These are phyloP conservation scores for Rosa hybrid DNA, from an alignment of 331 rosid genomes.

Conservation along the genomic window DNA sequence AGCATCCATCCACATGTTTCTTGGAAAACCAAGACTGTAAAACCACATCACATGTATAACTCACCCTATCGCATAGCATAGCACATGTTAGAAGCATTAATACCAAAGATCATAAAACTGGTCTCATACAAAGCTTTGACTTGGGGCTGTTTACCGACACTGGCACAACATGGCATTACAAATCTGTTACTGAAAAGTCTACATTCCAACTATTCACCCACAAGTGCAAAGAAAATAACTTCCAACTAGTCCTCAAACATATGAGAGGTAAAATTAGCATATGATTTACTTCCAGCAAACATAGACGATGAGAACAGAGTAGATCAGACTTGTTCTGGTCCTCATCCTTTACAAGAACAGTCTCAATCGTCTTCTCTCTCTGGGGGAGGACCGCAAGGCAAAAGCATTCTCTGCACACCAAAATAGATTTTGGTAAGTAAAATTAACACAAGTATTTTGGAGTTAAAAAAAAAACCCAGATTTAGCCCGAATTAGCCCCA, in stretches of 20 bases:
- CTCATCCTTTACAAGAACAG: background rate
- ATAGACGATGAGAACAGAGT: background rate
- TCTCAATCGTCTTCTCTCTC: conserved; percentile 83
- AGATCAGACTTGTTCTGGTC: background rate
- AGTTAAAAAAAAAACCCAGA: background rate
- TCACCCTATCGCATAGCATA: background rate
- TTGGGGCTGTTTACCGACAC: background rate
- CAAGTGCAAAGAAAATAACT: background rate
- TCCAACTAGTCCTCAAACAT: background rate
- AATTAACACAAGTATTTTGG: background rate
- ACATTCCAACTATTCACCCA: background rate
- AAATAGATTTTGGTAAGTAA: background rate
- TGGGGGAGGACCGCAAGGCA: conserved; percentile 95
- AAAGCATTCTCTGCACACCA: conserved; percentile 73
- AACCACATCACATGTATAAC: background rate
- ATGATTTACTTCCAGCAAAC: background rate
- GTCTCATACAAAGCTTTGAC: background rate
- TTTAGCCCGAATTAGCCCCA: background rate
- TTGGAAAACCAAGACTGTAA: background rate
- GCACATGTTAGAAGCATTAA: background rate
- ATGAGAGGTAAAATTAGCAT: background rate
- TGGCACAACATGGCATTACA: background rate
- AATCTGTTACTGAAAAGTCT: background rate
- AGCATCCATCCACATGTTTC: background rate
- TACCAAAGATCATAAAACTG: background rate